phyloP scores from a whole-genome alignment of 768 basidiomycete species.

The Tricholoma terreum region DNA sequence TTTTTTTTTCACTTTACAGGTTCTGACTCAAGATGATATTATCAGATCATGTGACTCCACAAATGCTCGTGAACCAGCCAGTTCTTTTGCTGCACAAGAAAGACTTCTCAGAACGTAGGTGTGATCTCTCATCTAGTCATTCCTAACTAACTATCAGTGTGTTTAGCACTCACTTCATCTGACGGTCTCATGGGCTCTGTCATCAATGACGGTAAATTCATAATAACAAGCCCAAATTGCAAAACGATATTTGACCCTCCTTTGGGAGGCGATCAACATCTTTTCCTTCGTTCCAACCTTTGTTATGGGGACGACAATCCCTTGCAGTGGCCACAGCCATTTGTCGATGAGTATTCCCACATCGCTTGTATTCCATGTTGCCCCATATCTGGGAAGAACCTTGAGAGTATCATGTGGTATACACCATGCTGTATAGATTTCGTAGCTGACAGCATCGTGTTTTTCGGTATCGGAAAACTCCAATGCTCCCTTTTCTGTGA shows the following conservation, averaged over 20 bases:
- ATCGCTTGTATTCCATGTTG: too few species aligned
- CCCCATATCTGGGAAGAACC: too few species aligned
- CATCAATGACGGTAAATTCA: not conserved
- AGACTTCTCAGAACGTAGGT: not conserved
- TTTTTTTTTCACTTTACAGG: not conserved
- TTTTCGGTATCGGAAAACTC: too few species aligned
- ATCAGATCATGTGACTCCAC: not conserved
- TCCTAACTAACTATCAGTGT: not conserved
- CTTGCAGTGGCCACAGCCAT: too few species aligned
- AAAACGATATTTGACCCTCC: not conserved
- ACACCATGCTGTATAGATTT: too few species aligned
- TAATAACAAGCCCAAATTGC: not conserved
- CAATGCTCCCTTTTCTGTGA: too few species aligned
- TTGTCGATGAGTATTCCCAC: too few species aligned
- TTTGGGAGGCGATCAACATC: not conserved
- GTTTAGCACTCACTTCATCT: not conserved
- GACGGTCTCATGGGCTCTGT: not conserved
- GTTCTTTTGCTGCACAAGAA: not conserved
- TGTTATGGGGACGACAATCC: too few species aligned
- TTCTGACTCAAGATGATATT: not conserved
- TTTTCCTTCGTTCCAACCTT: not conserved
- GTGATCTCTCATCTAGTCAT: not conserved
- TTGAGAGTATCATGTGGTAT: too few species aligned
- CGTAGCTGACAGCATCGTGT: too few species aligned
- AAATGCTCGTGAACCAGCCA: not conserved